Percentiles rank a stretch among this genome's conserved stretches.
Conservation (phyloP, 306 rosid species). For the Prunus dulcis region DNA sequence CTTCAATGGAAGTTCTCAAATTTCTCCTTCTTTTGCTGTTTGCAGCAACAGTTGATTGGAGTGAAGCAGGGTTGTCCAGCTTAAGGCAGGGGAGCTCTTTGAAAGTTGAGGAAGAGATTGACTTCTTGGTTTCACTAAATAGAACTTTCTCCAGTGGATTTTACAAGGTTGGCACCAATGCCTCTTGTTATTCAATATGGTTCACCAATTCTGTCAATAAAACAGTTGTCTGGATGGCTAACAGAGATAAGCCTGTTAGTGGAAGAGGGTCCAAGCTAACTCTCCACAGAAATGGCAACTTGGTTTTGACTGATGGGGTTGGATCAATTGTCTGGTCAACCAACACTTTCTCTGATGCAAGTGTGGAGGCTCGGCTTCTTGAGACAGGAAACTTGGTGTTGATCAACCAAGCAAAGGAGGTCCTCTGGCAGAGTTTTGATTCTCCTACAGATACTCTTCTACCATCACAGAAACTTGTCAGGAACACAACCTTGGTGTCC, state of each 20-base stretch:
- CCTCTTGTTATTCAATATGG: slow-evolving; percentile 29
- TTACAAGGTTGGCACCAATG: slow-evolving; percentile 6
- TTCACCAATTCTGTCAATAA: slow-evolving; percentile 4
- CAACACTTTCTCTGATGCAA: neutral
- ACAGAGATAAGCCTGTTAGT: slow-evolving; percentile 8
- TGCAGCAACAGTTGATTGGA: neutral
- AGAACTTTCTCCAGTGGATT: slow-evolving; percentile 24
- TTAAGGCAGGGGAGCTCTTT: slow-evolving; percentile 19
- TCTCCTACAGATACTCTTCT: slow-evolving; percentile 20
- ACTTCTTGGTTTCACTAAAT: slow-evolving; percentile 18
- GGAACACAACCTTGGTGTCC: slow-evolving; percentile 9
- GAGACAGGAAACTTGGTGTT: slow-evolving; percentile 25
- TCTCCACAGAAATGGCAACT: slow-evolving; percentile 23
- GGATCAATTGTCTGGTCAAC: slow-evolving; percentile 19
- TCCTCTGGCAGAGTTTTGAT: slow-evolving; percentile 31
- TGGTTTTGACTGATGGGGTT: slow-evolving; percentile 9
- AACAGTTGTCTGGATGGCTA: slow-evolving; percentile 30
- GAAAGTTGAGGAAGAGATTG: slow-evolving; percentile 10
- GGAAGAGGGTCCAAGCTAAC: neutral
- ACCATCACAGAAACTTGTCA: neutral
- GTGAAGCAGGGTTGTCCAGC: slow-evolving; percentile 9
- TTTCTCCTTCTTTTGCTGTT: slow-evolving; percentile 10
- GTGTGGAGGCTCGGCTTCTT: slow-evolving; percentile 8
- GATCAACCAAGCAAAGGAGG: neutral
- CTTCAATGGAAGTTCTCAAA: neutral